These are phyloP conservation scores for Tetracladium setigerum DNA, from an alignment of 495 filamentous ascomycete species.

Conservation along the genomic window DNA sequence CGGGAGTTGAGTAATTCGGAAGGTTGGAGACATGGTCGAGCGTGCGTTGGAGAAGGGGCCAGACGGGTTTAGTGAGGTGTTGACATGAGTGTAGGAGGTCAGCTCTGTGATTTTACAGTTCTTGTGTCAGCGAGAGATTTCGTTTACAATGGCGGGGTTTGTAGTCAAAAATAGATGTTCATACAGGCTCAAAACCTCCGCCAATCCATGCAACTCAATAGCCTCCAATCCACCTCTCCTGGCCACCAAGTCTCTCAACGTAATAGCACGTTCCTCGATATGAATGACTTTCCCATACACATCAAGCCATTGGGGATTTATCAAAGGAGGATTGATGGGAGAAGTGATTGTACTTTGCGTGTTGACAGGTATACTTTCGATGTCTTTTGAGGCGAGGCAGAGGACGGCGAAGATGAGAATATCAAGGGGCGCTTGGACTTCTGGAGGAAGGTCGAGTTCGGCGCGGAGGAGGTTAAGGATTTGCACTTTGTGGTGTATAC, in stretches of 20 bases:
- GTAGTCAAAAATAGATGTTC: background rate
- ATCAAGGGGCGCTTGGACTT: background rate
- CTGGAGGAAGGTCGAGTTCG: background rate
- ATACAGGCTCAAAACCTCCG: conserved; percentile 3
- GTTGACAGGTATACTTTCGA: background rate
- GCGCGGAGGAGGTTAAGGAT: conserved; percentile 2
- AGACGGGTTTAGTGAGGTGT: background rate
- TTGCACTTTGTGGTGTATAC: conserved; percentile 5
- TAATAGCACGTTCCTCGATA: background rate
- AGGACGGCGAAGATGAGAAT: conserved; percentile 1
- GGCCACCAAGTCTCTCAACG: background rate
- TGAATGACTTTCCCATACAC: conserved; percentile 7
- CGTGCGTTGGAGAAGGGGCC: conserved; percentile 2
- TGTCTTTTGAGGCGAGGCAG: background rate
- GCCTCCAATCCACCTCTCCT: background rate
- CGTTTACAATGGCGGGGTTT: background rate
- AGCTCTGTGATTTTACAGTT: too few relatives aligned
- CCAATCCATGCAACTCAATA: conserved; percentile 2
- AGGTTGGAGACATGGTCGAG: too few relatives aligned
- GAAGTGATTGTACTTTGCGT: background rate
- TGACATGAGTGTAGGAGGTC: conserved; percentile 3
- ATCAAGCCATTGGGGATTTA: conserved; percentile 3
- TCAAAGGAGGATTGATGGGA: conserved; percentile 1
- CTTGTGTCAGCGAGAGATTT: too few relatives aligned
- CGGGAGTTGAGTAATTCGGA: background rate